Conservation (phyloP, 306 rosid species). For the Malus fusca region DNA sequence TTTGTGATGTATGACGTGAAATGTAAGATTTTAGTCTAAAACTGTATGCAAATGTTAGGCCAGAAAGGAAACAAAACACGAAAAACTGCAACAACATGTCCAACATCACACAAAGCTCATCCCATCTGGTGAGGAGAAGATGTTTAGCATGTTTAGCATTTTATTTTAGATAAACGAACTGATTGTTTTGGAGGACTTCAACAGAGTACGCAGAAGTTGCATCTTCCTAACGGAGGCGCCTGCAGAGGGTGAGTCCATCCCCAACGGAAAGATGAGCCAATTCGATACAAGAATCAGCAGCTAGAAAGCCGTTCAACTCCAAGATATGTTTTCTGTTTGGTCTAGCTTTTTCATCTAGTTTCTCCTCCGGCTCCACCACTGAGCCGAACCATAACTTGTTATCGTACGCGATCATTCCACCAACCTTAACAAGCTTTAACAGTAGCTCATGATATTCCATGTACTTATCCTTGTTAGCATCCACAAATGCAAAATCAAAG, state of each 20-base stretch:
- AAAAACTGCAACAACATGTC: too few species aligned
- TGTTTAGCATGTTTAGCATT: too few species aligned
- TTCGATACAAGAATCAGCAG: conserved; percentile 36
- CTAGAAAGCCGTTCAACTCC: conserved; percentile 30
- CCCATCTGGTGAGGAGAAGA: too few species aligned
- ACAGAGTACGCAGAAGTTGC: not conserved
- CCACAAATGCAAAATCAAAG: conserved; percentile 57
- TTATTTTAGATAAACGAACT: not conserved
- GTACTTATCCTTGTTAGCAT: conserved; percentile 33
- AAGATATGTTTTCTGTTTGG: not conserved
- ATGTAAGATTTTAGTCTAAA: not conserved
- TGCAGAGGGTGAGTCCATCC: conserved; percentile 45
- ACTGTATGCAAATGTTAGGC: too few species aligned
- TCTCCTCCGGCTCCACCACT: conserved; percentile 25
- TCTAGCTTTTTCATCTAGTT: not conserved
- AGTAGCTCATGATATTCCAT: conserved; percentile 42
- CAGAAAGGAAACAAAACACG: not conserved
- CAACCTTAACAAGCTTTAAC: conserved; percentile 39
- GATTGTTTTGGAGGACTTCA: not conserved
- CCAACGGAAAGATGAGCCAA: conserved; percentile 29
- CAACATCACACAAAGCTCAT: too few species aligned
- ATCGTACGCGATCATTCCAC: conserved; percentile 50
- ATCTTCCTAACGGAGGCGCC: conserved; percentile 16
- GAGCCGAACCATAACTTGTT: conserved; percentile 48
- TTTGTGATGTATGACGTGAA: not conserved